Percentiles rank a stretch among this genome's conserved stretches.
Evolutionary conservation across 345 rosid species (phyloP).

Genomic region (thale cress (Arabidopsis thaliana)): TAIR10.1 NC_003071.7:7200001-7200500

Average conservation of each 20-base stretch:
- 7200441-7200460: too few relatives aligned
- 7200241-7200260: neutral
- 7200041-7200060: constrained; percentile 62
- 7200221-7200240: neutral
- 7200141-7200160: constrained; percentile 32
- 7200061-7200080: constrained; percentile 83
- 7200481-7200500: too few relatives aligned
- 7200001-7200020: neutral
- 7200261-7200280: neutral
- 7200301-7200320: neutral
- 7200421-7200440: too few relatives aligned
- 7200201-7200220: neutral
- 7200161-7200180: constrained; percentile 30
- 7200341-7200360: neutral
- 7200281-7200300: neutral
- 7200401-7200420: too few relatives aligned
- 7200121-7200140: constrained; percentile 18
- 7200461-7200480: too few relatives aligned
- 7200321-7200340: neutral
- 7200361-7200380: too few relatives aligned
- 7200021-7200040: constrained; percentile 54
- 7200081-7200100: constrained; percentile 46
- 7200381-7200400: too few relatives aligned
- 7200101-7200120: constrained; percentile 3
- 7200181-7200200: neutral